phyloP scores from a whole-genome alignment of 2,329 filamentous ascomycete species.

The Pyrenophora tritici-repentis region DNA sequence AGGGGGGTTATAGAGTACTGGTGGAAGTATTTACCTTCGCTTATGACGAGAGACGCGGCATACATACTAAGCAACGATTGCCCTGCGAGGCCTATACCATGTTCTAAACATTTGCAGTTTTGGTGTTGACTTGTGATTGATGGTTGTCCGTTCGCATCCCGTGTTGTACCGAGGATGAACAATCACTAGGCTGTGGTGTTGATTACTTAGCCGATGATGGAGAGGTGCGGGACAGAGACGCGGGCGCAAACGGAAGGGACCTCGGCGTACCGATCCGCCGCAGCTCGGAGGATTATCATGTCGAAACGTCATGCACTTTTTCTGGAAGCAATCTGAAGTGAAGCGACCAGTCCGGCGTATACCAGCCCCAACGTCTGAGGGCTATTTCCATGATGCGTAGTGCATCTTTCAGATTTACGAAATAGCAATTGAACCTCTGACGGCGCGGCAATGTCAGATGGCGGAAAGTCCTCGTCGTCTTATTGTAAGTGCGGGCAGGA shows the following conservation, averaged over 20 bases:
- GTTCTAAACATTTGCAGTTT: background rate
- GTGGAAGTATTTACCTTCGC: background rate
- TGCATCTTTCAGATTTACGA: constrained; percentile 7
- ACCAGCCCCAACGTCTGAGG: background rate
- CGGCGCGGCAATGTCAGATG: constrained; percentile 58
- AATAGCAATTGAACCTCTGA: constrained; percentile 33
- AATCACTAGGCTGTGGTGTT: too few relatives aligned
- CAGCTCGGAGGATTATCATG: constrained; percentile 6
- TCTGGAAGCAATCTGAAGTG: constrained; percentile 2
- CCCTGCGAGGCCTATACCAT: constrained; percentile 6
- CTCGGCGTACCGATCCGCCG: constrained; percentile 21
- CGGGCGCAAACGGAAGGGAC: background rate
- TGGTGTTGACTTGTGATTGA: too few relatives aligned
- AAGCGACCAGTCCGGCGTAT: background rate
- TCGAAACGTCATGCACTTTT: constrained; percentile 26
- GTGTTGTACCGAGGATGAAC: too few relatives aligned
- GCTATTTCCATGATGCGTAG: constrained; percentile 16
- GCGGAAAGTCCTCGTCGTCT: constrained; percentile 56
- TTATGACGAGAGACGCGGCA: background rate
- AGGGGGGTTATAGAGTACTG: too few relatives aligned
- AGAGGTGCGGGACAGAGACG: too few relatives aligned
- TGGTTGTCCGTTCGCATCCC: too few relatives aligned
- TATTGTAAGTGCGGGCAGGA: constrained; percentile 47
- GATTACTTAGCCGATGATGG: too few relatives aligned
- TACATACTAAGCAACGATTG: constrained; percentile 5